Conservation (phyloP, 805 yeast species). For the Sugiyamaella lignohabitans region DNA sequence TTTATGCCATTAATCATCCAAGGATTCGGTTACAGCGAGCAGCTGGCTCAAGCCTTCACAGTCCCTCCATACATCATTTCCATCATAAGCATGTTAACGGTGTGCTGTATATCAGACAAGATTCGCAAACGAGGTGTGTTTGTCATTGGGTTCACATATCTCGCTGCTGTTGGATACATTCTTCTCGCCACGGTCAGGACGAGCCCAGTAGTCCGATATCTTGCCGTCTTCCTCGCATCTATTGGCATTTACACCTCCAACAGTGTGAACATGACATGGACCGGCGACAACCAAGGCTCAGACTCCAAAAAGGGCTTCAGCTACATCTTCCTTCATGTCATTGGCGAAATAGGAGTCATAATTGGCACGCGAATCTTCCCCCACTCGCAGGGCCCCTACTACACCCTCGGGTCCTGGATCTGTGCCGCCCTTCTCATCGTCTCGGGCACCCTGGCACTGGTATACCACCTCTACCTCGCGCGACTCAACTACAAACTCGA, state of each 20-base stretch:
- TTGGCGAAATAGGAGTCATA: conserved; percentile 29
- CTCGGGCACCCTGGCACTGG: conserved; percentile 14
- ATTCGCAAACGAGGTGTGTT: conserved; percentile 22
- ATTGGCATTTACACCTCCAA: conserved; percentile 24
- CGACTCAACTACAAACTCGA: conserved; percentile 17
- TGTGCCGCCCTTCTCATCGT: conserved; percentile 17
- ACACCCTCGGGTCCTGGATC: conserved; percentile 20
- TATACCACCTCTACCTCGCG: conserved; percentile 12
- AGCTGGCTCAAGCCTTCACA: conserved; percentile 40
- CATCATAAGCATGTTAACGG: conserved; percentile 35
- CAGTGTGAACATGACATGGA: conserved; percentile 24
- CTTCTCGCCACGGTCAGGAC: conserved; percentile 21
- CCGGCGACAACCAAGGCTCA: conserved; percentile 28
- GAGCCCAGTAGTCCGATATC: conserved; percentile 20
- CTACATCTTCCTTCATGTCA: conserved; percentile 24
- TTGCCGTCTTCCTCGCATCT: conserved; percentile 25
- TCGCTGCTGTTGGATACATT: conserved; percentile 19
- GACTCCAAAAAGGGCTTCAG: conserved; percentile 28
- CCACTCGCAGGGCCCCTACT: conserved; percentile 16
- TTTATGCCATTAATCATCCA: conserved; percentile 42
- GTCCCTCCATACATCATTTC: conserved; percentile 40
- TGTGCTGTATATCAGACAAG: conserved; percentile 43
- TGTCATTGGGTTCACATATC: conserved; percentile 3
- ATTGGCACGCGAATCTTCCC: conserved; percentile 28
- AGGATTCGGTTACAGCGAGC: conserved; percentile 37